Conservation (phyloP, 179 eudicot genomes). For the Nepenthes alata region DNA sequence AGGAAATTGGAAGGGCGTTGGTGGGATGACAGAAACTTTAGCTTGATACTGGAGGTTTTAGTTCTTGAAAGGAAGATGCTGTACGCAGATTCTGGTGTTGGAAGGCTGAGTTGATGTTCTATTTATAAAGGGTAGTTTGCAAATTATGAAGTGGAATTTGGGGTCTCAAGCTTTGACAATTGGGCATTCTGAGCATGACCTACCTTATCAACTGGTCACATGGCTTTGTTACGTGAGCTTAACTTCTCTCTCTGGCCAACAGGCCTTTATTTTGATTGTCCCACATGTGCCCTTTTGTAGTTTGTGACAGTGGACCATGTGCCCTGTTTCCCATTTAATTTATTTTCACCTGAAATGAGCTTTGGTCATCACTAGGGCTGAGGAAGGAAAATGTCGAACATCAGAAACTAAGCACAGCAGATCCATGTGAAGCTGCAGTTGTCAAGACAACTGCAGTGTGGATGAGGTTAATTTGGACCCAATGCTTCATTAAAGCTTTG, state of each 20-base stretch:
- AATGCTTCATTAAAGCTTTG: background rate
- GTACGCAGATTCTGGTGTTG: background rate
- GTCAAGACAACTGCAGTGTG: no score
- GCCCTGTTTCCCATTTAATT: no score
- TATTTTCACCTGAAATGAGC: no score
- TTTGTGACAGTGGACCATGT: background rate
- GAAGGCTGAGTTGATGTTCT: slow-evolving; percentile 3
- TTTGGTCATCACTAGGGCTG: background rate
- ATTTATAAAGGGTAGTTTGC: background rate
- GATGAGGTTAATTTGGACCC: no score
- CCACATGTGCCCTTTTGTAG: slow-evolving; percentile 8
- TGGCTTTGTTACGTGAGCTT: slow-evolving; percentile 23
- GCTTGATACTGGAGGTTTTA: background rate
- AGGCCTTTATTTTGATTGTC: background rate
- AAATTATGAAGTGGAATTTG: background rate
- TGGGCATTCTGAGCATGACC: slow-evolving; percentile 6
- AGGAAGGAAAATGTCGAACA: background rate
- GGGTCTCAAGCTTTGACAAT: background rate
- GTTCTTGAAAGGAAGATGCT: no score
- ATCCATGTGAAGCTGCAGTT: slow-evolving; percentile 15
- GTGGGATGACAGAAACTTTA: background rate
- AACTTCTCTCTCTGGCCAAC: no score
- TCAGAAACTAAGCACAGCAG: background rate
- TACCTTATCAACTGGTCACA: slow-evolving; percentile 18
- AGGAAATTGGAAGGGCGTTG: no score